Evolutionary conservation across 2,329 filamentous ascomycete species (phyloP), one percentile per base, ranked within the genome.

Genomic region (Aureobasidium subglaciale): DNA sequence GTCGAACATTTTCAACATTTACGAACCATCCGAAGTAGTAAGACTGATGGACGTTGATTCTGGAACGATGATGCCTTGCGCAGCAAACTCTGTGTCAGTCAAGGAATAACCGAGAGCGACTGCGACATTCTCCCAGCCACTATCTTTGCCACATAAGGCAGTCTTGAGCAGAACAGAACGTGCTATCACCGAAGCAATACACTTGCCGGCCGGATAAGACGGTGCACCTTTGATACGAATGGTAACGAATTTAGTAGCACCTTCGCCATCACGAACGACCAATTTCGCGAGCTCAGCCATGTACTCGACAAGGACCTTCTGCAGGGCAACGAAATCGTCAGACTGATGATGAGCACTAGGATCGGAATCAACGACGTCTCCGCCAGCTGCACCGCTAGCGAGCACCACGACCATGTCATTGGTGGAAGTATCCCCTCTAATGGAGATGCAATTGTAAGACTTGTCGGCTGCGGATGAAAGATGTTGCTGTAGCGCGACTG

Each of bases 361-460:
- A 42, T 43, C 13, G 10, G 30, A 30, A 15, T 40, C 24, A 25
- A 50, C 32, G 13, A 16, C 13, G 18, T 24, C 35, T 5, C 38
- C 29, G 16, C 38, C 29, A 0, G 90, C 92, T 16, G 89, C 90
- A 59, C 93, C 93, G 70, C 97, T 97, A 61, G 93, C 92, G 15
- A 99, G 81, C 56, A 97, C 78, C 4, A 90, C 90, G 24, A 97
- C 83, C 0, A 92, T 96, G 75, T 99, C 93, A 73, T 97, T 99
- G 58, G 93, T 97, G 59, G 88, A 95, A 7, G 91, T 97, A 72
- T 97, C 92, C 92, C 93, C 71, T 99, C 93, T 59, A 99, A 88
- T 25, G 59, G 89, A 93, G 70, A 99, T 96, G 10, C 15, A 35
- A 10, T 27, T 32, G 27, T 32, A 32, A 20, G 42, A 46, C 15